Evolutionary conservation across 1,284 basidiomycete species (phyloP).

Genomic region (Apiotrichum montevideense): DNA sequence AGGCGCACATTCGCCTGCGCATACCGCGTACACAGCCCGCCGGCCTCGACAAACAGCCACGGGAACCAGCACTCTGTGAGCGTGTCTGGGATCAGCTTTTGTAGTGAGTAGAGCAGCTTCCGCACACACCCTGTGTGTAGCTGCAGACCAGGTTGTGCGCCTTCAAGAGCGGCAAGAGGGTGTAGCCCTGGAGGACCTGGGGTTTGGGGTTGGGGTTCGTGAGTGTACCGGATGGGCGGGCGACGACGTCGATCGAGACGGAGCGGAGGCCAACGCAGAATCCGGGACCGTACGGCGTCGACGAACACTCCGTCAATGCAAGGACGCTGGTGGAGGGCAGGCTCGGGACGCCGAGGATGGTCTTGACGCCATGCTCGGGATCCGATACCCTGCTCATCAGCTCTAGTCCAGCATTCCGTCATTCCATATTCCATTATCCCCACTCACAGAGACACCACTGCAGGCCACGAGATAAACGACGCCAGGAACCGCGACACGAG

Average conservation of each 20-base stretch:
- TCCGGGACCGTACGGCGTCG: not conserved
- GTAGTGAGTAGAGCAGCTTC: not conserved
- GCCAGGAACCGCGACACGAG: constrained; percentile 5
- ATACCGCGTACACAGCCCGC: not conserved
- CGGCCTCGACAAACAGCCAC: constrained; percentile 9
- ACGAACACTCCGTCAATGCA: not conserved
- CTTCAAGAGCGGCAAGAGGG: constrained; percentile 2
- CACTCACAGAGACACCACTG: constrained; percentile 1
- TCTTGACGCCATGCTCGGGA: not conserved
- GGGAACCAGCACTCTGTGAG: constrained; percentile 9
- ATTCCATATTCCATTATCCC: too few relatives aligned
- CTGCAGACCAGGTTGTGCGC: constrained; percentile 1
- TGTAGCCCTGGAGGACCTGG: not conserved
- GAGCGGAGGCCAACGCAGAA: constrained; percentile 5
- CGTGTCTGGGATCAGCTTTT: not conserved
- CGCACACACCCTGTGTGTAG: not conserved
- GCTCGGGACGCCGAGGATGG: constrained; percentile 1
- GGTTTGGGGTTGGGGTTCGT: not conserved
- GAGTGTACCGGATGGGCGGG: too few relatives aligned
- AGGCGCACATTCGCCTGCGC: constrained; percentile 1
- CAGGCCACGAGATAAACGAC: not conserved
- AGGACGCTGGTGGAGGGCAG: not conserved
- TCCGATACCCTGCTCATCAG: not conserved
- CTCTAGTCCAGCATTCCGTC: too few relatives aligned
- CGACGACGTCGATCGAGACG: not conserved